Base-by-base conservation (phyloP, 2,329 filamentous ascomycete genomes). In the Sporothrix schenckii region DNA sequence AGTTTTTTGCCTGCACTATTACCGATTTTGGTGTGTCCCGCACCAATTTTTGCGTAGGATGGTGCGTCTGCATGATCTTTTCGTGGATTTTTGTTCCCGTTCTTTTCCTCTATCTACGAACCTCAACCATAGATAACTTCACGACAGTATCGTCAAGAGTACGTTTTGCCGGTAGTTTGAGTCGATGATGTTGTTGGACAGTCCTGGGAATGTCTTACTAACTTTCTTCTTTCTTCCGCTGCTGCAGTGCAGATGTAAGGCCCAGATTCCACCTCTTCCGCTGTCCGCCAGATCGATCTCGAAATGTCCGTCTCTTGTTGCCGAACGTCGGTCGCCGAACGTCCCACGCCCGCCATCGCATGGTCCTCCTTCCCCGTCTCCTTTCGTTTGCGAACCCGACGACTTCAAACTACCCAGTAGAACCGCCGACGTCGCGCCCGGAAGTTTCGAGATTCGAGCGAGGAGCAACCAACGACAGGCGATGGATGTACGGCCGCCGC, bases 241-340 rank as follows among this genome's bases (percentile, higher is more conserved):
- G 39, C 76, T 81, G 79, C 77, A 94, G 92, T 95, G 92, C 92
- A 95, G 90, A 95, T 95, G 92, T 94, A 89, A 91, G 91, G 78
- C 68, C 76, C 70, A 11, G 44, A 53, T 70, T 72, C 68, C 68
- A 19, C 24, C 44, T 39, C 58, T n/a, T 14, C 7, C 14, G 16
- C 14, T 34, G 24, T 19, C 44, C 44, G 44, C 44, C 7, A 49
- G 21, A 24, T 39, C 63, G 63, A 66, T 21, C 27, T 27, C 63
- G 63, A 52, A 53, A 52, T 52, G 47, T 44, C 44, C 63, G 24
- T 27, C 63, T 66, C 47, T 27, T 52, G 63, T 66, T 27, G 47
- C 49, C 60, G 41, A 16, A 49, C 47, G 50, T 66, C n/a, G 47
- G 39, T 50, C 47, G 44, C 27, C 44, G 14, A 6, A 50, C 24